Percentiles rank a stretch among this genome's conserved stretches.
These are phyloP conservation scores for Kodamaea sp. DNA, from an alignment of 1,139 yeast genomes.

Conservation along the genomic window DNA sequence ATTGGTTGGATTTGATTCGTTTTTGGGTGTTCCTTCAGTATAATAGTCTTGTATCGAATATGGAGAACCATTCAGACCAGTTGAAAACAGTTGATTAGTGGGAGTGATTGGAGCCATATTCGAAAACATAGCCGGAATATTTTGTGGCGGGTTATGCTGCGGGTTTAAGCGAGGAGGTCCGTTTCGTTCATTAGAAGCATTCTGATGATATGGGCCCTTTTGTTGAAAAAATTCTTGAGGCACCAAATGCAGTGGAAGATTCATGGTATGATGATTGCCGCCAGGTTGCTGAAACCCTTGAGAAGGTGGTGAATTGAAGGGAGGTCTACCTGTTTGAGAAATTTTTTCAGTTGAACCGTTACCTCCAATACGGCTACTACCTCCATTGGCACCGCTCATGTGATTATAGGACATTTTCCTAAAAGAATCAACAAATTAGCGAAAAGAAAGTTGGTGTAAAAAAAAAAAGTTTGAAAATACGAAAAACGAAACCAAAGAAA, in stretches of 20 bases:
- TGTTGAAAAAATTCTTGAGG: constrained; percentile 28
- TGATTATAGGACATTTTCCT: too few relatives aligned
- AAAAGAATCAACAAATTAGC: too few relatives aligned
- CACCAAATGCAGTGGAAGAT: constrained; percentile 34
- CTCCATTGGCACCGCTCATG: too few relatives aligned
- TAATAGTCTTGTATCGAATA: constrained; percentile 12
- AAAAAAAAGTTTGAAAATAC: too few relatives aligned
- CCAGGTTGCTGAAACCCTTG: too few relatives aligned
- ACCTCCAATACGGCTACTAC: too few relatives aligned
- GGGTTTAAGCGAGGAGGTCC: constrained; percentile 3
- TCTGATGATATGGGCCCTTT: constrained; percentile 1
- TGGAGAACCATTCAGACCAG: constrained; percentile 8
- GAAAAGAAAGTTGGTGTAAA: too few relatives aligned
- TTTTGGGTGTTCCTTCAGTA: not conserved
- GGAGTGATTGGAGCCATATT: constrained; percentile 7
- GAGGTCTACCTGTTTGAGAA: too few relatives aligned
- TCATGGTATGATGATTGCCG: constrained; percentile 8
- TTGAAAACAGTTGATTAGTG: constrained; percentile 8
- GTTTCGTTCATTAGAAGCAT: constrained; percentile 4
- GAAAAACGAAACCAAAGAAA: too few relatives aligned
- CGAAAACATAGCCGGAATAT: too few relatives aligned
- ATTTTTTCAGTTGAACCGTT: too few relatives aligned
- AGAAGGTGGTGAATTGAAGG: too few relatives aligned
- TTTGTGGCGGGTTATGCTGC: constrained; percentile 8
- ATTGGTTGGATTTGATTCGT: constrained; percentile 2